Conservation (phyloP, 73 alveolate genomes). For the Paramecium caudatum region DNA sequence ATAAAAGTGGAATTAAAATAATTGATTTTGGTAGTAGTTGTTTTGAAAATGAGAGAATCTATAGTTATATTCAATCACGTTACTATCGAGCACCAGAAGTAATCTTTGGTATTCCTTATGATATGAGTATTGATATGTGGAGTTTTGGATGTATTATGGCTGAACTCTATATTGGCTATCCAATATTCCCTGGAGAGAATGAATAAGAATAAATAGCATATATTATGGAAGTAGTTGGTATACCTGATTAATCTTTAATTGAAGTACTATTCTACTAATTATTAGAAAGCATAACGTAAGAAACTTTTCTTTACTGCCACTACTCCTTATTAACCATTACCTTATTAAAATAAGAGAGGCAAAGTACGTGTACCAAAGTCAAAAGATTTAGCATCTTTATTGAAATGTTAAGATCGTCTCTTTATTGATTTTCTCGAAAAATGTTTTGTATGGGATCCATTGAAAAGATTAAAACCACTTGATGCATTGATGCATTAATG, state of each 20-base stretch:
- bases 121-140: conserved; percentile 97
- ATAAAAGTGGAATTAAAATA: conserved; percentile 84
- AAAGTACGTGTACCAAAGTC: conserved; percentile 86
- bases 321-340: conserved; percentile 79
- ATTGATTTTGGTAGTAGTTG: conserved; percentile 93
- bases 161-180: conserved; percentile 95
- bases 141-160: conserved; percentile 96
- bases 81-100: conserved; percentile 98
- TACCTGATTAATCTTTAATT: conserved; percentile 77
- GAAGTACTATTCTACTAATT: conserved; percentile 12
- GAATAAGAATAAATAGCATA: conserved; percentile 89
- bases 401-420: conserved; percentile 83
- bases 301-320: conserved; percentile 83
- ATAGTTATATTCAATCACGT: conserved; percentile 93
- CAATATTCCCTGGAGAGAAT: conserved; percentile 95
- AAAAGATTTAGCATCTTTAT: conserved; percentile 77
- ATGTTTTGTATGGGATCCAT: conserved; percentile 95
- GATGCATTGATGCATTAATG: conserved; percentile 93
- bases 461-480: conserved; percentile 91
- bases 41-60: conserved; percentile 84
- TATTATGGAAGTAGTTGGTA: conserved; percentile 92
- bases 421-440: conserved; percentile 86
- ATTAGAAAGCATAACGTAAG: conserved; percentile 61
- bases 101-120: conserved; percentile 95
- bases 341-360: conserved; percentile 86